Evolutionary conservation across 148 eudicot species (phyloP), one percentile per base, ranked within the genome.

Genomic region (Cornus controversa): DNA sequence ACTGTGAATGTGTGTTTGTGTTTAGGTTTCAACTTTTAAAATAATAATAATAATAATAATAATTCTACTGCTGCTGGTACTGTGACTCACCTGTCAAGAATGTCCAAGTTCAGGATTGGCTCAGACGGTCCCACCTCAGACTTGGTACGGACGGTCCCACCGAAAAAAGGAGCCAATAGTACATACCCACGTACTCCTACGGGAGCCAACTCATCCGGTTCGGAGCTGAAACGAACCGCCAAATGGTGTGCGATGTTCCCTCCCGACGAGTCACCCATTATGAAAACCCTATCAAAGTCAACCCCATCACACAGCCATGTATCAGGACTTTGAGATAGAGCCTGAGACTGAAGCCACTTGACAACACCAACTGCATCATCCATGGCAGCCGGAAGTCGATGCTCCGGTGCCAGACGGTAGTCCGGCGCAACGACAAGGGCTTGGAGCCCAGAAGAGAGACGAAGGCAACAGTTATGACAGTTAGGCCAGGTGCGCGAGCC

Each of bases 251-350:
- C 98, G 20, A 93, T 80, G 81, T 91, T 93, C 31, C 93, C 95
- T 28, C 98, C 98, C 6, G 98, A 93, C 2, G 95, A 91, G 70
- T 91, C 98, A 5, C 98, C 98, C 29, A 90, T 16, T 34, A 93
- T 67, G 64, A 82, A 91, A 67, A 93, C 93, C 81, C 83, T 75
- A 24, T 75, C 90, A 37, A 86, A 89, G 73, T 93, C 96, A 40
- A 81, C 86, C 23, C 71, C 74, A 36, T 67, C 79, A 40, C 66
- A 10, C 53, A 88, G 15, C 80, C 85, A 86, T 16, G 31, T 24
- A 5, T 78, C 84, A 27, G 31, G 50, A 34, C 29, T 4, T 10
- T 60, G 65, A 1, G 71, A 8, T 78, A 65, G 5, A 20, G 93
- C 90, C 76, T 89, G 89, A 8, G 31, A 14, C 68, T 83, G 81